Evolutionary conservation across 2,329 filamentous ascomycete species (phyloP).

Genomic region (Stagonosporopsis rhizophila): DNA sequence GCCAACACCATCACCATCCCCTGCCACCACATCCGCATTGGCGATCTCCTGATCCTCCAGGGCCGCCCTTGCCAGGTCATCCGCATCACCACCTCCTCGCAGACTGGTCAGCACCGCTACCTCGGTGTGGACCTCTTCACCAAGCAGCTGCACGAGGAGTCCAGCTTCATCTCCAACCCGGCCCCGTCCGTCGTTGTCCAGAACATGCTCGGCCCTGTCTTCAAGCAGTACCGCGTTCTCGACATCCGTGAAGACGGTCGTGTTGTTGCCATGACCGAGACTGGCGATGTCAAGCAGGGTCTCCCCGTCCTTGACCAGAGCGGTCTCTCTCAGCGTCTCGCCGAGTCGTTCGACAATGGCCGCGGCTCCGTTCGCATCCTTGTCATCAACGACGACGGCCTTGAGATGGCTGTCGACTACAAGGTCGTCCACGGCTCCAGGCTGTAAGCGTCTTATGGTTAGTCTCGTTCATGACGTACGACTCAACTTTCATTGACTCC

Average conservation of each 20-base stretch:
- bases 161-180: conserved; percentile 95
- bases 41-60: conserved; percentile 98
- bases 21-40: conserved; percentile 99
- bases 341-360: conserved; percentile 85
- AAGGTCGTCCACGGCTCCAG: conserved; percentile 89
- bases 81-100: conserved; percentile 96
- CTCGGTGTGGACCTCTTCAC: conserved; percentile 99
- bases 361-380: conserved; percentile 93
- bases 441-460: conserved; percentile 58
- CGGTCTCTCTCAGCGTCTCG: conserved; percentile 81
- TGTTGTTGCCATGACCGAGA: conserved; percentile 98
- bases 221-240: conserved; percentile 99
- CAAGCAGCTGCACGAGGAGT: conserved; percentile 99
- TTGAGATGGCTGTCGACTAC: conserved; percentile 97
- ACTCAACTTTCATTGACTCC: not conserved
- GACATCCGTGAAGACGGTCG: conserved; percentile 86
- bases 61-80: conserved; percentile 99
- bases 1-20: conserved; percentile 96
- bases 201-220: conserved; percentile 98
- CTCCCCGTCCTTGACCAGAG: conserved; percentile 95
- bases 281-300: conserved; percentile 95
- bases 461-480: conserved; percentile 8
- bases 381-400: conserved; percentile 90
- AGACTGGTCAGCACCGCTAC: conserved; percentile 99
- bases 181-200: conserved; percentile 96